Base-by-base conservation (phyloP, 768 basidiomycete species). In the Lactarius akahatsu region DNA sequence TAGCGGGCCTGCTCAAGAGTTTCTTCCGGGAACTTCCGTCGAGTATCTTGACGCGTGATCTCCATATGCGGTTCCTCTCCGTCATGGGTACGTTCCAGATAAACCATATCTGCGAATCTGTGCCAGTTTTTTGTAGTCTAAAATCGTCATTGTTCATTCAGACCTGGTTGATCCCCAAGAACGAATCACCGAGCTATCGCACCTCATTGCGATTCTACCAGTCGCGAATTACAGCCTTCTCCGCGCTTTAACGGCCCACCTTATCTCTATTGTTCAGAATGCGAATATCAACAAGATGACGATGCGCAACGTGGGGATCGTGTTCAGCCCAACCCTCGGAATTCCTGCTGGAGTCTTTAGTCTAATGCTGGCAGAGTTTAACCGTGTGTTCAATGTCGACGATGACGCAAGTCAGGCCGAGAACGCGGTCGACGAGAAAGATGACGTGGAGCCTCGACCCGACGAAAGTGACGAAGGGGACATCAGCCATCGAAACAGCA, bases 341-440 rank as follows among this genome's bases (percentile, higher is more conserved):
- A 97, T 99, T 71, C 96, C 96, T n/a, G 96, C 96, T 3, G 94
- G 94, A 8, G 92, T 98, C 52, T 96, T 98, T 77, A 94, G 92
- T 73, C 79, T 97, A 69, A 93, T 98, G 88, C 84, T 98, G 36
- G 89, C 87, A 64, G 93, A 97, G 75, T 98, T 96, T 78, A 93
- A 92, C 71, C 85, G 88, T 18, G 94, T 96, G 26, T 97, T 97
- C 81, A 94, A 94, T 72, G 92, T 94, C 60, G 87, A 85, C 69
- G 74, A 72, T 65, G 74, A 64, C 50, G 74, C 78, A 38, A 78
- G 76, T 38, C 66, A 67, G 28, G 60, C 61, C 26, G 43, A 63
- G 11, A 38, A 69, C 7, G 59, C 61, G 10, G 60, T 40, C 11
- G 61, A 55, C 28, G 71, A 73, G 34, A 69, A 52, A 5, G 45